Evolutionary conservation across 139 green algal species (phyloP), one percentile per base, ranked within the genome.

Genomic region (Nannochloris sp.): DNA sequence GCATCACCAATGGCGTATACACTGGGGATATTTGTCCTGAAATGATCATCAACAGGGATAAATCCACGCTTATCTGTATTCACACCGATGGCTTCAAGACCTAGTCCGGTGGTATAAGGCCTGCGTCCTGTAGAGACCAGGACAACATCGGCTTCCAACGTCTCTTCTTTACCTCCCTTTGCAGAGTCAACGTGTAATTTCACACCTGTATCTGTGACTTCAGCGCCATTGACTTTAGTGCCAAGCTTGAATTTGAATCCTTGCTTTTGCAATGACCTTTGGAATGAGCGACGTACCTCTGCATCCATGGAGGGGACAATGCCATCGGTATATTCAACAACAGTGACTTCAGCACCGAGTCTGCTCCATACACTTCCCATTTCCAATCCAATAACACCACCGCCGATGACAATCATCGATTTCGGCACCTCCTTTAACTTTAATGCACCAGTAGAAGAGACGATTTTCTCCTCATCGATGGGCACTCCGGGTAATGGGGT

Each of bases 341-440:
- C 94, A 4, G 89, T 97, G 25, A 99, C 88, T 60, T 97, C 65
- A 2, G 91, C 42, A 1, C 95, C 95, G 32, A 99, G 81, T 37
- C 95, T 83, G 13, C 60, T 42, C 84, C 95, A 99, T 14, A 99
- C 95, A 37, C 76, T 91, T 4, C 90, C 95, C 87, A 99, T 93
- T 85, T 99, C 95, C 56, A 99, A 82, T 4, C 95, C 94, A 57
- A 99, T 99, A 77, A 95, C 86, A 31, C 95, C 95, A 0, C 89
- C 90, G 3, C 95, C 95, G 53, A 99, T 96, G 19, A 99, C 91
- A 19, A 97, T 82, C 85, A 99, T 78, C 27, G 71, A 87, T 69
- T 92, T 84, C 0, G 95, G 95, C 9, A 99, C 77, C 15, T 86
- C 59, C 38, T 92, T 87, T 32, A 99, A 81, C 1, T 63, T 71